Base-by-base conservation (phyloP, 768 basidiomycete genomes). In the Rhizopogon roseolus region DNA sequence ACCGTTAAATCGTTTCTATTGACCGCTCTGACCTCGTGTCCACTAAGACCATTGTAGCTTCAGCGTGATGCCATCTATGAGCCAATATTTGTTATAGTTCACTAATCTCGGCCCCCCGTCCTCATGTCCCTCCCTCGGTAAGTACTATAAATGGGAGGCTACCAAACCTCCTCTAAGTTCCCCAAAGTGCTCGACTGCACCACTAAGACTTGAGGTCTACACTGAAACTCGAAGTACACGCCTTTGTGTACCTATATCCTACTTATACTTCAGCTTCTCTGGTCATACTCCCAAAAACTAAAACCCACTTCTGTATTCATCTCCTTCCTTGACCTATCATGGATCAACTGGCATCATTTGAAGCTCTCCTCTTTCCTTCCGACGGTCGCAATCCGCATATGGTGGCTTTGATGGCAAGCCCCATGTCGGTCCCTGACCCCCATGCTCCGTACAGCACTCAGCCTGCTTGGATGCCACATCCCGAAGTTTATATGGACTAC, bases 401-500 rank as follows among this genome's bases (percentile, higher is more conserved):
- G 52, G 85, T 91, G 36, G 72, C 77, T 52, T 78, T 92, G 54
- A 84, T 85, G 85, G 88, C 87, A 22, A 90, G 86, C 81, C 81
- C 69, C 38, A 69, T 61, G 56, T 66, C 75, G 50, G 61, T 73
- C 54, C 71, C 73, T 16, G 68, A 73, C 53, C 75, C 77, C 43
- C 77, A 79, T 54, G 70, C 70, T 13, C 68, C 75, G 10, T 77
- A 77, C 51, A 74, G 74, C 41, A 65, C 71, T 52, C 68, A 76
- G 28, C 76, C 77, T 32, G 71, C 81, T 43, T 82, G 85, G 50
- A 79, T 88, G 75, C 90, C 90, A 0, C 90, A 92, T 66, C 90
- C 90, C 10, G 88, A 91, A 67, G 80, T 88, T 40, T 82, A 87
- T 64, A 92, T 92, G 89, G 88, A 91, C 69, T 88, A 85, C 69